Percentiles rank a stretch among this genome's conserved stretches.
These are phyloP conservation scores for Pleurozium schreberi DNA, from an alignment of 225 moss, liverwort and hornwort genomes.

Conservation along the genomic window DNA sequence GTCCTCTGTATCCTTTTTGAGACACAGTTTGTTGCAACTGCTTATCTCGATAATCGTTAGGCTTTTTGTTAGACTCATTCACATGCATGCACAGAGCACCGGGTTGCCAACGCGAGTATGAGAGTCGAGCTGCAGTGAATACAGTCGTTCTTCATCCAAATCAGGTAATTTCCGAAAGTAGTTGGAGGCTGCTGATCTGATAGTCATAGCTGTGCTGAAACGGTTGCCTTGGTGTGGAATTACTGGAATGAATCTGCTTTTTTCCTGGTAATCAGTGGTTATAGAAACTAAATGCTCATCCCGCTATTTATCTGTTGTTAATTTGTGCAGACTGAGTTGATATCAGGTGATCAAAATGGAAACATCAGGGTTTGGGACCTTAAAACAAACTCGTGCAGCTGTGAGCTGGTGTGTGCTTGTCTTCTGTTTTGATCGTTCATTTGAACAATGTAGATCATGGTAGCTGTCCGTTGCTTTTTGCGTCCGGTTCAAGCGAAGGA, in stretches of 20 bases:
- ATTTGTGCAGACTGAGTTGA: slow-evolving; percentile 66
- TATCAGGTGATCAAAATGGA: slow-evolving; percentile 97
- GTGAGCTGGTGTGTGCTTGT: slow-evolving; percentile 60
- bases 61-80: background rate
- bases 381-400: slow-evolving; percentile 88
- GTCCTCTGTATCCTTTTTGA: background rate
- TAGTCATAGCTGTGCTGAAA: background rate
- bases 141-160: slow-evolving; percentile 97
- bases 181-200: background rate
- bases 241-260: background rate
- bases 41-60: background rate
- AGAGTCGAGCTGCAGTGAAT: slow-evolving; percentile 93
- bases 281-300: background rate
- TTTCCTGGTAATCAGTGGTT: background rate
- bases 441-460: background rate
- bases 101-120: slow-evolving; percentile 86
- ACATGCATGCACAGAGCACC: slow-evolving; percentile 38
- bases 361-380: slow-evolving; percentile 99
- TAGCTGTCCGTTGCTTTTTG: background rate
- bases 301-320: background rate
- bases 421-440: background rate
- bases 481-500: background rate
- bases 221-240: background rate
- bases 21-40: background rate
- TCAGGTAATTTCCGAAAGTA: slow-evolving; percentile 23